These are phyloP conservation scores for Wallemia mellicola DNA, from an alignment of 1,284 basidiomycete species.

Conservation along the genomic window DNA sequence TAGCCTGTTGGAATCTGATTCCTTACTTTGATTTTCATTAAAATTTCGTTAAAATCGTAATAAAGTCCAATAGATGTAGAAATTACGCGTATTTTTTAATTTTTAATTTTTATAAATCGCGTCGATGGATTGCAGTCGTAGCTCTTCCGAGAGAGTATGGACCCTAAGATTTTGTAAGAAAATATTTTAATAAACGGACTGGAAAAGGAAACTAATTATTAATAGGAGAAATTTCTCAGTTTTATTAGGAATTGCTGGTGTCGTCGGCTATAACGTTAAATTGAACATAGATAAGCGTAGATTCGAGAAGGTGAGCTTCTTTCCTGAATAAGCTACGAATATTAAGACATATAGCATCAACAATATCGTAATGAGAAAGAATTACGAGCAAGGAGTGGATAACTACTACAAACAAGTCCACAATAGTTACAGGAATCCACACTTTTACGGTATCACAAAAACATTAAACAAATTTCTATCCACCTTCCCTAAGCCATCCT, in stretches of 20 bases:
- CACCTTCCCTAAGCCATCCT: neutral
- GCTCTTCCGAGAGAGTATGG: too few relatives aligned
- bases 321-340: neutral
- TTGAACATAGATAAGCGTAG: neutral
- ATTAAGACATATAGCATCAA: neutral
- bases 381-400: conserved; percentile 1
- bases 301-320: neutral
- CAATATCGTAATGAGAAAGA: conserved; percentile 1
- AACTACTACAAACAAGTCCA: neutral
- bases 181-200: too few relatives aligned
- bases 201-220: neutral
- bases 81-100: neutral
- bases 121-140: too few relatives aligned
- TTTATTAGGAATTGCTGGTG: neutral
- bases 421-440: neutral
- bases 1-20: neutral
- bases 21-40: neutral
- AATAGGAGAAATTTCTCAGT: neutral
- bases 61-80: neutral
- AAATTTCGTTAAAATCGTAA: neutral
- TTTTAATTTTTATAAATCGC: neutral
- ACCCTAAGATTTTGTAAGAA: neutral
- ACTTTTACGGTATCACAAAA: neutral
- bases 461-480: neutral
- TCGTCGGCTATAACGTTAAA: neutral